Percentiles rank a stretch among this genome's conserved stretches.
phyloP scores from a whole-genome alignment of 2,329 filamentous ascomycete genomes.

The Trichoderma citrinoviride region DNA sequence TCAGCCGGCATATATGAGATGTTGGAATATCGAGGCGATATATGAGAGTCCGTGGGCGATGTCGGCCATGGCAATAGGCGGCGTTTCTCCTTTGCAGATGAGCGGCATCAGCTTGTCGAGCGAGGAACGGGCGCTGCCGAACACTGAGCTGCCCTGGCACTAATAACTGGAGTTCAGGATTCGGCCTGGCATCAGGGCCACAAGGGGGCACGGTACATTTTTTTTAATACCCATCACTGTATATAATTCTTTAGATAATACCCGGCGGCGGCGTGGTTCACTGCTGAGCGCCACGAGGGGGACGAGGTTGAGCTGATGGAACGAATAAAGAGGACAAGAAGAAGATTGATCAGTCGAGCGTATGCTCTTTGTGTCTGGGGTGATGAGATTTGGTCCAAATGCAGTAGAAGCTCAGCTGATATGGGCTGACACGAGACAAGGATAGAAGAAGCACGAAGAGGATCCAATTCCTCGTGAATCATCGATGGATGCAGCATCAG shows the following conservation, averaged over 20 bases:
- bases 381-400: background rate
- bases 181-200: slow-evolving; percentile 4
- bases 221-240: slow-evolving; percentile 21
- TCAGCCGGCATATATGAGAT: background rate
- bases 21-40: background rate
- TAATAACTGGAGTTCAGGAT: slow-evolving; percentile 17
- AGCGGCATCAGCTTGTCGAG: background rate
- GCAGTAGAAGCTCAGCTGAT: background rate
- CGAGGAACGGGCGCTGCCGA: background rate
- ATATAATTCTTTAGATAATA: slow-evolving; percentile 8
- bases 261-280: background rate
- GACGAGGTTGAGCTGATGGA: background rate
- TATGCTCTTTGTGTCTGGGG: background rate
- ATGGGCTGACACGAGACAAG: background rate
- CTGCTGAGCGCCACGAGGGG: background rate
- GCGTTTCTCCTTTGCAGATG: background rate
- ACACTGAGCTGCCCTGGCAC: background rate
- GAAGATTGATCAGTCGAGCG: background rate
- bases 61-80: background rate
- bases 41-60: background rate
- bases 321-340: background rate
- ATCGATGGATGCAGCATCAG: too few relatives aligned
- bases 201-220: background rate
- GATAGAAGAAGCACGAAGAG: background rate
- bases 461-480: background rate